These are phyloP conservation scores for Torulaspora maleeae DNA, from an alignment of 805 yeast genomes.

Conservation along the genomic window DNA sequence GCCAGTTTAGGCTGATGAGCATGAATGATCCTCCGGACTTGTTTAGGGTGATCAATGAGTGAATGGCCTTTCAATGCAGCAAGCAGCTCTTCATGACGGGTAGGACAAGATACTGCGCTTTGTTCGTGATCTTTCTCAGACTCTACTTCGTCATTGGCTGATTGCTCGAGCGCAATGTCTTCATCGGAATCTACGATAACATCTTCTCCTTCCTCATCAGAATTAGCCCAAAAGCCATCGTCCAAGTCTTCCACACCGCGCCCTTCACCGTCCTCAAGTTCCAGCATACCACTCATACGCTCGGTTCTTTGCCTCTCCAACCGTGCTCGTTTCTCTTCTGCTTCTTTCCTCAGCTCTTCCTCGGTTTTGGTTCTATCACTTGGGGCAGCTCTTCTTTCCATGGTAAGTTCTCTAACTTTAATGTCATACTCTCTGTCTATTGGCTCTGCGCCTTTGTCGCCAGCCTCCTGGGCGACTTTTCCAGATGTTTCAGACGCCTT, in stretches of 20 bases:
- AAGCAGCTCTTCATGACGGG: constrained; percentile 42
- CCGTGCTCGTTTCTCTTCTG: constrained; percentile 52
- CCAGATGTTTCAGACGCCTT: constrained; percentile 22
- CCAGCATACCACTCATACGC: constrained; percentile 67
- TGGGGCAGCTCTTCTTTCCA: constrained; percentile 74
- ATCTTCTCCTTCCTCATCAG: constrained; percentile 43
- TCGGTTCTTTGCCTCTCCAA: constrained; percentile 63
- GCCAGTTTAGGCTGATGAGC: constrained; percentile 72
- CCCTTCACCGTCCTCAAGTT: constrained; percentile 41
- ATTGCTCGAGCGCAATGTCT: constrained; percentile 37
- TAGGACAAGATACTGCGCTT: constrained; percentile 44
- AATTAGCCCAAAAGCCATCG: constrained; percentile 64
- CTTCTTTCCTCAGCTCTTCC: constrained; percentile 61
- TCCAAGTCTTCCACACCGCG: constrained; percentile 64
- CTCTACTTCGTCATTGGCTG: constrained; percentile 28
- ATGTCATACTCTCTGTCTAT: constrained; percentile 52
- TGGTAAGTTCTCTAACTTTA: constrained; percentile 58
- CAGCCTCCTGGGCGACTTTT: constrained; percentile 25
- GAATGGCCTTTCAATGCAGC: constrained; percentile 35
- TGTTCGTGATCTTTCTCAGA: constrained; percentile 20
- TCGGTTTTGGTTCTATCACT: constrained; percentile 77
- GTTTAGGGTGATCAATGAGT: constrained; percentile 41
- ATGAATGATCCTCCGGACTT: constrained; percentile 53
- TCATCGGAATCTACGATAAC: constrained; percentile 41
- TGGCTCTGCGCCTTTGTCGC: constrained; percentile 40